Evolutionary conservation across 1,284 basidiomycete genomes (phyloP).

Genomic region (Melampsora americana): DNA sequence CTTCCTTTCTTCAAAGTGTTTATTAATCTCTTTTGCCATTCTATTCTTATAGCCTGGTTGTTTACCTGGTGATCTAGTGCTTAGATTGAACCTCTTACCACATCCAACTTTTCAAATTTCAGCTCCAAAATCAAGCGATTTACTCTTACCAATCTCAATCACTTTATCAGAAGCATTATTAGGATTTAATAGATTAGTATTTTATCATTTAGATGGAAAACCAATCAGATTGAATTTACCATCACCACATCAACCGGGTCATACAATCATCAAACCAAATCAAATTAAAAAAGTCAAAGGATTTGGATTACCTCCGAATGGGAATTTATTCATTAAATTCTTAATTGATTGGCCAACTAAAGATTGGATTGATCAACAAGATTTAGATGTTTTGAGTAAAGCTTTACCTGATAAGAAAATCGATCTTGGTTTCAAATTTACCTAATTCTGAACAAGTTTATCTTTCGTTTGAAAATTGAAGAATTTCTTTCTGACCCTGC

Average conservation of each 20-base stretch:
- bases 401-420: no score
- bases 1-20: no score
- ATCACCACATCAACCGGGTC: conserved; percentile 54
- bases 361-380: conserved; percentile 61
- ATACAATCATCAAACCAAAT: conserved; percentile 71
- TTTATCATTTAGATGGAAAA: conserved; percentile 84
- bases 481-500: no score
- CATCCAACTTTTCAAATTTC: conserved; percentile 27
- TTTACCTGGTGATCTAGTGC: conserved; percentile 29
- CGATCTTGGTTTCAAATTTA: no score
- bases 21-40: no score
- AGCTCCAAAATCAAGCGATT: conserved; percentile 53
- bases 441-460: no score
- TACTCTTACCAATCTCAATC: conserved; percentile 58
- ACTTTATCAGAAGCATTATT: conserved; percentile 87
- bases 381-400: not conserved
- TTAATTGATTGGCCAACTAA: conserved; percentile 78
- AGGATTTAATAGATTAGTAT: conserved; percentile 78
- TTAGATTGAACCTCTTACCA: conserved; percentile 15
- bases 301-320: conserved; percentile 76
- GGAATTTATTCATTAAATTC: conserved; percentile 75
- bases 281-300: conserved; percentile 70
- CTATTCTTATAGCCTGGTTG: conserved; percentile 6
- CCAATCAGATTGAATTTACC: conserved; percentile 73
- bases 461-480: no score